Conservation (phyloP, 1,284 basidiomycete genomes). For the Ganoderma lingzhi region DNA sequence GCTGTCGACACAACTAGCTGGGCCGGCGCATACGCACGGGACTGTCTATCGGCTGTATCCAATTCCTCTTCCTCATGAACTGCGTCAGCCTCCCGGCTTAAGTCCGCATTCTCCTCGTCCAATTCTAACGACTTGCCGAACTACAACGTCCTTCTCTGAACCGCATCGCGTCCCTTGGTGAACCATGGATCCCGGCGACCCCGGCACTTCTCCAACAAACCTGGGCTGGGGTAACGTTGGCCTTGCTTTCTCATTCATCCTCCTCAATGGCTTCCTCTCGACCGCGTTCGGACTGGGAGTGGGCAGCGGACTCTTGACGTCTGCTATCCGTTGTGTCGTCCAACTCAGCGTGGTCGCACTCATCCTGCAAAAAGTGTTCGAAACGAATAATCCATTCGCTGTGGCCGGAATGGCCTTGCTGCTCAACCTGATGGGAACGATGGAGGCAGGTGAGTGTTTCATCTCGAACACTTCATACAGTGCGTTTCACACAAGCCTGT, state of each 20-base stretch:
- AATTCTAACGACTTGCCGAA: background rate
- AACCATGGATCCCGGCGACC: conserved; percentile 30
- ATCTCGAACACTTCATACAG: background rate
- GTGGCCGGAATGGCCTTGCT: conserved; percentile 77
- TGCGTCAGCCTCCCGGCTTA: background rate
- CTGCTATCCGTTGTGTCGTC: conserved; percentile 76
- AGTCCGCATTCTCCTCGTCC: background rate
- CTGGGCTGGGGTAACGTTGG: conserved; percentile 77
- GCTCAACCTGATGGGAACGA: conserved; percentile 77
- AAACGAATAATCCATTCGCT: conserved; percentile 75
- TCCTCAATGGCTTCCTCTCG: conserved; percentile 71
- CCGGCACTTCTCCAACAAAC: conserved; percentile 35
- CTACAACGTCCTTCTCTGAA: background rate
- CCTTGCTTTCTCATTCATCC: conserved; percentile 77
- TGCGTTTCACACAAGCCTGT: background rate
- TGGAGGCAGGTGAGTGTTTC: conserved; percentile 61
- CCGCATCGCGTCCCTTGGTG: background rate
- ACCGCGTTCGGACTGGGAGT: conserved; percentile 71
- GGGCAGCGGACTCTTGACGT: conserved; percentile 70
- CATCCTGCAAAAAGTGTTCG: conserved; percentile 78
- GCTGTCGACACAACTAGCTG: background rate
- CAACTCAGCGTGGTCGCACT: conserved; percentile 80
- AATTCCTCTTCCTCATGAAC: background rate
- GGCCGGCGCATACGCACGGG: background rate
- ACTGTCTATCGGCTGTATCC: background rate